Evolutionary conservation across 2,329 filamentous ascomycete genomes (phyloP), one percentile per base, ranked within the genome.

Genomic region (Trichoderma lentiforme): DNA sequence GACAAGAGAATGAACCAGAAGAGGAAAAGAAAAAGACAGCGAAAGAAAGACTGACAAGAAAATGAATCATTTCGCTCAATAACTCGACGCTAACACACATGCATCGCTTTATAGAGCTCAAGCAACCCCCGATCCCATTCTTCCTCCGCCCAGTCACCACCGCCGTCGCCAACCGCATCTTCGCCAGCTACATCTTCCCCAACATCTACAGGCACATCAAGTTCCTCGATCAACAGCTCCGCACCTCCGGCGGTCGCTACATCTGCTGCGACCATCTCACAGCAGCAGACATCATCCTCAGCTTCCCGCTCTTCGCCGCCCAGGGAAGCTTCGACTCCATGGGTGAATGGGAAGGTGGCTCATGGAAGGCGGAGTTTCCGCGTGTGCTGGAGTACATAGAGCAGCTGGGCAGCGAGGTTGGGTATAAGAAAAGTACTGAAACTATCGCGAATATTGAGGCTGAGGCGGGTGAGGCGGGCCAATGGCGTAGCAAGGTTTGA

Each of bases 231-330:
- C 77, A 81, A 36, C 83, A 85, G 73, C 82, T 89, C 18, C 77
- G 80, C 30, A 84, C 83, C 6, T 84, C 85, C 1, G 82, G 83
- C 36, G 80, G 80, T 14, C 75, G 76, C 60, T 89, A 86, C 76
- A 79, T 89, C 30, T 88, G 86, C 74, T 85, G 86, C 28, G 76
- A 80, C 24, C 75, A 80, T 56, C 81, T 89, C 66, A 86, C 86
- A 2, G 84, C 86, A 1, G 87, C 86, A 7, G 87, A 88, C 73
- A 84, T 89, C 71, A 78, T 88, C 68, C 79, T 88, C 75, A 87
- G 85, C 78, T 89, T 86, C 79, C 83, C 83, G 15, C 79, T 89
- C 70, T 82, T 89, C 64, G 82, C 82, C 11, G 81, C 81, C 43
- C 81, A 82, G 74, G 75, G 78, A 15, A 79, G 79, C 68, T 79